A percentile compares a stretch with the other conserved stretches of the same genome.
Evolutionary conservation across 2,329 filamentous ascomycete genomes (phyloP).

Genomic region (Penicillium sp.): DNA sequence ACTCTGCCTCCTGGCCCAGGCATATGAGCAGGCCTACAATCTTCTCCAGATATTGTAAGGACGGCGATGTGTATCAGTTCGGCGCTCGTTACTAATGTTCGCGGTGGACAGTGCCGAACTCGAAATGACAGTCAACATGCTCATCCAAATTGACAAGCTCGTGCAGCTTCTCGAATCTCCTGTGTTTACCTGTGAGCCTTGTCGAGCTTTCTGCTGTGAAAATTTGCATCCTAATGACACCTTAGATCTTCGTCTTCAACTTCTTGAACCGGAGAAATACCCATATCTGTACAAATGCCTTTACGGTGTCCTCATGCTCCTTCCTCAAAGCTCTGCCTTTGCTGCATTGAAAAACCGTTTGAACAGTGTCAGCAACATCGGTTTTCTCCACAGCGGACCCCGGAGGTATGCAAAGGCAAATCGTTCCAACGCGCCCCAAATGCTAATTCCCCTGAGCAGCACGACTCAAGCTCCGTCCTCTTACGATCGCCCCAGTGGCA

Average conservation of each 20-base stretch:
- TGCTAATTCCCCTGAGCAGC: conserved; percentile 13
- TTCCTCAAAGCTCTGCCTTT: conserved; percentile 97
- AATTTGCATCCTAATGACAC: too few species aligned
- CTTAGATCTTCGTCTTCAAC: conserved; percentile 88
- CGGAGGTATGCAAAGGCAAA: conserved; percentile 60
- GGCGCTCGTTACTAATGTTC: conserved; percentile 25
- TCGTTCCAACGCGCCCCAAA: conserved; percentile 16
- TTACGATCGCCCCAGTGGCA: conserved; percentile 65
- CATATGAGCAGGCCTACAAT: conserved; percentile 97
- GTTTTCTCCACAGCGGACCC: conserved; percentile 80
- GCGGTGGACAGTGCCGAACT: conserved; percentile 76
- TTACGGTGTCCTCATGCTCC: conserved; percentile 92
- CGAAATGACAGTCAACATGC: conserved; percentile 97
- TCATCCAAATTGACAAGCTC: conserved; percentile 98
- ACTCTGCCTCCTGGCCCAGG: conserved; percentile 88
- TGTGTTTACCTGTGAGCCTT: conserved; percentile 87
- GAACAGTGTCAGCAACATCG: conserved; percentile 95
- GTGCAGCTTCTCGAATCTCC: conserved; percentile 95
- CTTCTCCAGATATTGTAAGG: conserved; percentile 88
- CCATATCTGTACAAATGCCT: conserved; percentile 97
- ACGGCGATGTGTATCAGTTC: neutral
- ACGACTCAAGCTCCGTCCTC: conserved; percentile 38
- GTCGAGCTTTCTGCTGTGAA: neutral
- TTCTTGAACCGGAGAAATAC: conserved; percentile 91
- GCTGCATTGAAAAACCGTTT: conserved; percentile 93